Evolutionary conservation across 306 rosid species (phyloP).

Genomic region (Gillenia trifoliata): DNA sequence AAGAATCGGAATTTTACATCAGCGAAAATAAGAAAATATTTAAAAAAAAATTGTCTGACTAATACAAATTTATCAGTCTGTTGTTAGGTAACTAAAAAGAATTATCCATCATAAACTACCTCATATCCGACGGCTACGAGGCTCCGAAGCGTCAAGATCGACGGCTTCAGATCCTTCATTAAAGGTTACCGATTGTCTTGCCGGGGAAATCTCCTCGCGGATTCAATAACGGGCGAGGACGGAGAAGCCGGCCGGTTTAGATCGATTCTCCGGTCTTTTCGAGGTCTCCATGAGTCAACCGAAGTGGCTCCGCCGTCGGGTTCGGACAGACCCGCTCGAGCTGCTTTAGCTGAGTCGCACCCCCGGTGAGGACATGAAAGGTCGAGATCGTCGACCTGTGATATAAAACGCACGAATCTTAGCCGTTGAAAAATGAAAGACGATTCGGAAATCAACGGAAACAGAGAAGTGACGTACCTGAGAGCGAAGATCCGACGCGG

Average conservation of each 20-base stretch:
- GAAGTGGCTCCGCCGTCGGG: constrained; percentile 23
- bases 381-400: constrained; percentile 29
- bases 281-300: constrained; percentile 10
- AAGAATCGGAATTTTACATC: neutral
- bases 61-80: constrained; percentile 7
- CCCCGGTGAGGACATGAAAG: constrained; percentile 2
- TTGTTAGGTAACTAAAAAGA: constrained; percentile 24
- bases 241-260: neutral
- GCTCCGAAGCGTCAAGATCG: constrained; percentile 26
- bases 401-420: neutral
- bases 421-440: neutral
- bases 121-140: constrained; percentile 13
- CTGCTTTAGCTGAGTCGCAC: constrained; percentile 8
- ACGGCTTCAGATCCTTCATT: constrained; percentile 13
- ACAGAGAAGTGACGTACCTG: constrained; percentile 26
- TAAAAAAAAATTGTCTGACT: constrained; percentile 8
- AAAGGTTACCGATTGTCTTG: constrained; percentile 1
- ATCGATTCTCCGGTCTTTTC: constrained; percentile 11
- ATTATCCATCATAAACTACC: constrained; percentile 15
- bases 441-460: neutral
- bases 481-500: constrained; percentile 27
- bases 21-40: neutral
- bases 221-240: neutral
- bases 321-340: constrained; percentile 8
- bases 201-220: neutral